Percentiles rank a stretch among this genome's conserved stretches.
These are phyloP conservation scores for Aspergillus conjunctus DNA, from an alignment of 495 filamentous ascomycete genomes.

Conservation along the genomic window DNA sequence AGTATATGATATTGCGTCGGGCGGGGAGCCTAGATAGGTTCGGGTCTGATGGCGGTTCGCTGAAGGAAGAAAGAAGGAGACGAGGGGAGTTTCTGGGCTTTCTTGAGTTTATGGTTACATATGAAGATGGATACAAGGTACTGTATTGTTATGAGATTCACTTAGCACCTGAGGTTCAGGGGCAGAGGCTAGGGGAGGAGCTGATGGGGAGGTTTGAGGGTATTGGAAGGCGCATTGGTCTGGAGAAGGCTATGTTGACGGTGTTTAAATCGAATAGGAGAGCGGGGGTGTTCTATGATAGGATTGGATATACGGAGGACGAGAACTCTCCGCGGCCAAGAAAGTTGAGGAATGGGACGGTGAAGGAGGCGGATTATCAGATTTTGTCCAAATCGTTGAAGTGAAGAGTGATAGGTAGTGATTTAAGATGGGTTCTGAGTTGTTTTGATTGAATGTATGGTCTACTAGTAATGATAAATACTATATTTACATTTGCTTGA, in stretches of 20 bases:
- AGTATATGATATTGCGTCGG: slow-evolving; percentile 63
- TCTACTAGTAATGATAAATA: slow-evolving; percentile 16
- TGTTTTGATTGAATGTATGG: slow-evolving; percentile 4
- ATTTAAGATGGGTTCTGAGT: not conserved
- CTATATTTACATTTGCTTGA: slow-evolving; percentile 71
- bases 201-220: slow-evolving; percentile 48
- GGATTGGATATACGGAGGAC: slow-evolving; percentile 67
- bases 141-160: slow-evolving; percentile 92
- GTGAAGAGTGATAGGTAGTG: not conserved
- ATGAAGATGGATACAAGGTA: slow-evolving; percentile 73
- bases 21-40: slow-evolving; percentile 7
- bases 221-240: slow-evolving; percentile 43
- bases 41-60: not conserved
- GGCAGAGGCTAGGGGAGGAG: slow-evolving; percentile 43
- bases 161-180: slow-evolving; percentile 56
- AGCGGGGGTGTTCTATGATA: slow-evolving; percentile 66
- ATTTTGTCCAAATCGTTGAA: slow-evolving; percentile 67
- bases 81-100: slow-evolving; percentile 57
- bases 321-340: slow-evolving; percentile 65
- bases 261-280: slow-evolving; percentile 69
- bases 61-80: not conserved
- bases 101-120: slow-evolving; percentile 79
- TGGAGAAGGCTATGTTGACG: slow-evolving; percentile 83
- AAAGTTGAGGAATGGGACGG: slow-evolving; percentile 63
- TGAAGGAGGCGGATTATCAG: slow-evolving; percentile 65